phyloP scores from a whole-genome alignment of 352 stramenopile species.

The Phytophthora pluvialis region DNA sequence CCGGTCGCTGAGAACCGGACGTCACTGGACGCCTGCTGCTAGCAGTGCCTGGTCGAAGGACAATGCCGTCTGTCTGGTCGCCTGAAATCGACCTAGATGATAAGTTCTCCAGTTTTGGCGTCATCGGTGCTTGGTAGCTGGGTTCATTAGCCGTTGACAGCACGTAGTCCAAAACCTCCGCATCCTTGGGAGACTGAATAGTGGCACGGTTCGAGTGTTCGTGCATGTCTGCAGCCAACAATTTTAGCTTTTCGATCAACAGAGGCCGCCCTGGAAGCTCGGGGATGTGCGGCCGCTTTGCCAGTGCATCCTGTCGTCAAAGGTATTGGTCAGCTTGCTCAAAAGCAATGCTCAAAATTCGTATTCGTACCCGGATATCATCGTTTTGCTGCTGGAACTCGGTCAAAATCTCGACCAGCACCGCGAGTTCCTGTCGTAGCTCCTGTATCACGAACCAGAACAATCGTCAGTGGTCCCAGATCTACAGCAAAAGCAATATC shows the following conservation, averaged over 20 bases:
- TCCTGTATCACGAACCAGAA: conserved; percentile 35
- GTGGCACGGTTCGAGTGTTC: conserved; percentile 21
- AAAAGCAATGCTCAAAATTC: not conserved
- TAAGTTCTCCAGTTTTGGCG: conserved; percentile 55
- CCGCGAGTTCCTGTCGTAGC: conserved; percentile 58
- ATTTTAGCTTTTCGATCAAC: conserved; percentile 78
- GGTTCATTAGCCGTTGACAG: conserved; percentile 30
- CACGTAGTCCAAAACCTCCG: conserved; percentile 71
- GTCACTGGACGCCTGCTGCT: conserved; percentile 45
- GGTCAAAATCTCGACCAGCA: conserved; percentile 74
- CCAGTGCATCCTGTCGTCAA: conserved; percentile 56
- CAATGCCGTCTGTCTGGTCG: conserved; percentile 20
- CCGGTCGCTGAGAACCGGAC: conserved; percentile 53
- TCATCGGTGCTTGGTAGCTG: conserved; percentile 35
- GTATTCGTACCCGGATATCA: conserved; percentile 57
- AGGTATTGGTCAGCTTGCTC: not conserved
- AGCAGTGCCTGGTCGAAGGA: conserved; percentile 57
- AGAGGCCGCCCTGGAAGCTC: conserved; percentile 70
- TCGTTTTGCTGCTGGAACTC: conserved; percentile 87
- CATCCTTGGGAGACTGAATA: conserved; percentile 52
- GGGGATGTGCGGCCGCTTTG: conserved; percentile 52
- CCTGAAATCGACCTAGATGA: conserved; percentile 17
- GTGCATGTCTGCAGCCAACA: conserved; percentile 59
- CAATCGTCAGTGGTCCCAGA: not conserved
- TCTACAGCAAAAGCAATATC: not conserved